Evolutionary conservation across 1,284 basidiomycete species (phyloP).

Genomic region (Marasmius tenuissimus): DNA sequence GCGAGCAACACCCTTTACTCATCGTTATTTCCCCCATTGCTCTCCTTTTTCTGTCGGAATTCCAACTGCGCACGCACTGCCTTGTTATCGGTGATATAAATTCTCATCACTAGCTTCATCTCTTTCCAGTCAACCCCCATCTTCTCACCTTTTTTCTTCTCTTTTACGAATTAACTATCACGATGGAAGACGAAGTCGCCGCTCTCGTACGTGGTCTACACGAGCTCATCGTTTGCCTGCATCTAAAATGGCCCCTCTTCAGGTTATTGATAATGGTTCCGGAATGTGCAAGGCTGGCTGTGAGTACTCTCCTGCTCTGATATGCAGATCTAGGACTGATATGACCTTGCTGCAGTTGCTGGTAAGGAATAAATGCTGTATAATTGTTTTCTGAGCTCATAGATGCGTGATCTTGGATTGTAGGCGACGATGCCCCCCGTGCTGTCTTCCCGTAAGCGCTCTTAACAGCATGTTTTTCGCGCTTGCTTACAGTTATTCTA

Average conservation of each 20-base stretch:
- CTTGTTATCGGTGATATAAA: not conserved
- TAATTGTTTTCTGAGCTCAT: not conserved
- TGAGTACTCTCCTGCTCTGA: constrained; percentile 19
- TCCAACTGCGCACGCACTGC: constrained; percentile 3
- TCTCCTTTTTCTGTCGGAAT: too few species aligned
- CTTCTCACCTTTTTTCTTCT: constrained; percentile 3
- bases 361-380: constrained; percentile 20
- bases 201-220: constrained; percentile 34
- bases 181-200: constrained; percentile 47
- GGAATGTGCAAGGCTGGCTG: constrained; percentile 76
- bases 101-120: constrained; percentile 4
- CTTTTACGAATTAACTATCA: constrained; percentile 8
- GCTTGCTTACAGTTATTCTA: constrained; percentile 21
- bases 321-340: constrained; percentile 6
- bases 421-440: constrained; percentile 75
- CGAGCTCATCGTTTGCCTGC: not conserved
- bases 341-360: constrained; percentile 27
- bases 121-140: constrained; percentile 5
- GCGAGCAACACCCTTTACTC: not conserved
- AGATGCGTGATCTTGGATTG: not conserved
- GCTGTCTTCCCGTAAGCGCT: constrained; percentile 67
- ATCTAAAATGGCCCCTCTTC: constrained; percentile 1
- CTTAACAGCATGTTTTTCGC: constrained; percentile 6
- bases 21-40: not conserved
- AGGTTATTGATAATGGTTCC: constrained; percentile 66